phyloP scores from a whole-genome alignment of 257 asterid genomes.

The Haberlea rhodopensis region DNA sequence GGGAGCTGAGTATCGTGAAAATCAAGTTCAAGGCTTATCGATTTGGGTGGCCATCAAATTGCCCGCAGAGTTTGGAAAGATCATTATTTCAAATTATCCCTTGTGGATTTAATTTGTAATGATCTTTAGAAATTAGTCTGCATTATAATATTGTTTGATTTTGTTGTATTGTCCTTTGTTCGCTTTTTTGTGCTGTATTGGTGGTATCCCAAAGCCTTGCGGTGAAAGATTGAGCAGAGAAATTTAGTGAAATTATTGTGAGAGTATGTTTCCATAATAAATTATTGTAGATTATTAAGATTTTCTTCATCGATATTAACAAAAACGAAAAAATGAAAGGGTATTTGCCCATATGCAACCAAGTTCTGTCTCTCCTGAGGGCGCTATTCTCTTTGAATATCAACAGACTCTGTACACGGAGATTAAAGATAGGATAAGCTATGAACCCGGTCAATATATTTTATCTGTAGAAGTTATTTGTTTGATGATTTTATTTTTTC shows the following conservation, averaged over 20 bases:
- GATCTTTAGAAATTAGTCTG: conserved; percentile 1
- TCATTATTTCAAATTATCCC: background rate
- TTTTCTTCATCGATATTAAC: background rate
- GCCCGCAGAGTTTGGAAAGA: conserved; percentile 1
- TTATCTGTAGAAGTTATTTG: background rate
- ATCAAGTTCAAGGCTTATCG: background rate
- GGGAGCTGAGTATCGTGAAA: background rate
- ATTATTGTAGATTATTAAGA: too few relatives aligned
- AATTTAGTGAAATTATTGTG: background rate
- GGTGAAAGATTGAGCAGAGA: background rate
- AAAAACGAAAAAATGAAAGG: too few relatives aligned
- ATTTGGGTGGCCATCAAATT: background rate
- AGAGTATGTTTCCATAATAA: background rate
- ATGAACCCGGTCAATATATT: background rate
- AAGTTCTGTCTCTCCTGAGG: background rate
- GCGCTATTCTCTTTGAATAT: background rate
- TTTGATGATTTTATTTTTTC: too few relatives aligned
- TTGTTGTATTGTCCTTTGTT: background rate
- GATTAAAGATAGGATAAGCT: background rate
- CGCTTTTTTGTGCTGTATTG: background rate
- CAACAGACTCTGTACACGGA: background rate
- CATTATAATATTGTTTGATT: background rate
- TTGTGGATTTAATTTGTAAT: background rate
- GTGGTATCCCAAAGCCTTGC: background rate
- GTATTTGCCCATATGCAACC: background rate